phyloP scores from a whole-genome alignment of 192 early-diverging fungal genomes.

The Lobulomyces angularis region DNA sequence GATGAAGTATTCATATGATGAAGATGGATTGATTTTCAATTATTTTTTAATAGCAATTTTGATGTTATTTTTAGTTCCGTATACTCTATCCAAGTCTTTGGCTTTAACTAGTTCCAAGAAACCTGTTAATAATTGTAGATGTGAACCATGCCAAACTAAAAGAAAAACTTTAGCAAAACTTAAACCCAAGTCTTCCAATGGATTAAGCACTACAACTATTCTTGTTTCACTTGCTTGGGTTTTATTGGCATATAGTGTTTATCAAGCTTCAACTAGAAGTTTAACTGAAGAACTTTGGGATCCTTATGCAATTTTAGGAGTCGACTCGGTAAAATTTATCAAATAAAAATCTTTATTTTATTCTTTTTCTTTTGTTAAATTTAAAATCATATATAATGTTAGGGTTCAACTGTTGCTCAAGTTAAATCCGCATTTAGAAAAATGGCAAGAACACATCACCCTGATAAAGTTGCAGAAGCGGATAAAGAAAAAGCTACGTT shows the following conservation, averaged over 20 bases:
- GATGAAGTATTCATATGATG: conserved; percentile 87
- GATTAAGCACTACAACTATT: conserved; percentile 7
- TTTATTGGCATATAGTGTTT: conserved; percentile 47
- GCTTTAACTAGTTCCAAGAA: neutral
- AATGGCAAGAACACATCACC: conserved; percentile 37
- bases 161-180: conserved; percentile 18
- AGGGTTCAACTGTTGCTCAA: conserved; percentile 30
- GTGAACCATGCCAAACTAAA: conserved; percentile 4
- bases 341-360: neutral
- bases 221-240: conserved; percentile 48
- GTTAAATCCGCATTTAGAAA: conserved; percentile 62
- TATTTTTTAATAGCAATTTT: conserved; percentile 84
- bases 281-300: conserved; percentile 68
- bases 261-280: conserved; percentile 50
- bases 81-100: conserved; percentile 41
- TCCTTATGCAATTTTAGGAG: conserved; percentile 84
- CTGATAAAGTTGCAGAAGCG: conserved; percentile 44
- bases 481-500: conserved; percentile 55
- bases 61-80: conserved; percentile 67
- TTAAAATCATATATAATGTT: conserved; percentile 5
- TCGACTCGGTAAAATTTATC: conserved; percentile 41
- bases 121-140: neutral
- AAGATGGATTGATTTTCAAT: conserved; percentile 85
- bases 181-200: conserved; percentile 5
- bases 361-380: neutral